Conservation (phyloP, 805 yeast genomes). For the Cyberlindnera misumaiensis region DNA sequence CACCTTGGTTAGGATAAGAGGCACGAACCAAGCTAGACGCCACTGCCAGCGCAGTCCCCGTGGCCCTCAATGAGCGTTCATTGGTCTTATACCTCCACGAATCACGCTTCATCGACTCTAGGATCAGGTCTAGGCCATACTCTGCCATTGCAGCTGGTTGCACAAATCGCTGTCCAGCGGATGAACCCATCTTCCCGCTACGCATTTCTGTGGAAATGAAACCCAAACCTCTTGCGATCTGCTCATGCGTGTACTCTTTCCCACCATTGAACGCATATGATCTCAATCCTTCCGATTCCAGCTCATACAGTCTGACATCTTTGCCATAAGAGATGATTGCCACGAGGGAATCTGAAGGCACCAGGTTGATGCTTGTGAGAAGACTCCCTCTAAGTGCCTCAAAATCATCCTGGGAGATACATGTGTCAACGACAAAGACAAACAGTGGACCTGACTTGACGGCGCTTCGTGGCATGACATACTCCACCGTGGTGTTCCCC, state of each 20-base stretch:
- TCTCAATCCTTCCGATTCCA: slow-evolving; percentile 29
- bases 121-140: slow-evolving; percentile 39
- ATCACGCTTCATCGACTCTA: slow-evolving; percentile 44
- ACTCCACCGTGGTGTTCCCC: slow-evolving; percentile 42
- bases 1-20: slow-evolving; percentile 42
- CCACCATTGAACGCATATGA: slow-evolving; percentile 48
- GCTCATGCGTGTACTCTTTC: slow-evolving; percentile 41
- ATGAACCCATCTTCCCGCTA: background rate
- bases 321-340: slow-evolving; percentile 57
- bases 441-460: slow-evolving; percentile 34
- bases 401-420: slow-evolving; percentile 45
- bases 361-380: slow-evolving; percentile 34
- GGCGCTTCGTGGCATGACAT: slow-evolving; percentile 23
- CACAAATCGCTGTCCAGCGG: slow-evolving; percentile 12
- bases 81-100: slow-evolving; percentile 39
- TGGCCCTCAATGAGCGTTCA: slow-evolving; percentile 45
- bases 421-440: slow-evolving; percentile 51
- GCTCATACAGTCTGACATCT: slow-evolving; percentile 51
- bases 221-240: slow-evolving; percentile 41
- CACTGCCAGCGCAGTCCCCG: slow-evolving; percentile 55
- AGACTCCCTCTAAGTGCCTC: slow-evolving; percentile 46
- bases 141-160: slow-evolving; percentile 28
- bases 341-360: slow-evolving; percentile 50
- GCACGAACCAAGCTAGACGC: slow-evolving; percentile 31
- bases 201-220: slow-evolving; percentile 31